Evolutionary conservation across 176 grass and related monocot genomes (phyloP).

Genomic region (Phoenix dactylifera): DNA sequence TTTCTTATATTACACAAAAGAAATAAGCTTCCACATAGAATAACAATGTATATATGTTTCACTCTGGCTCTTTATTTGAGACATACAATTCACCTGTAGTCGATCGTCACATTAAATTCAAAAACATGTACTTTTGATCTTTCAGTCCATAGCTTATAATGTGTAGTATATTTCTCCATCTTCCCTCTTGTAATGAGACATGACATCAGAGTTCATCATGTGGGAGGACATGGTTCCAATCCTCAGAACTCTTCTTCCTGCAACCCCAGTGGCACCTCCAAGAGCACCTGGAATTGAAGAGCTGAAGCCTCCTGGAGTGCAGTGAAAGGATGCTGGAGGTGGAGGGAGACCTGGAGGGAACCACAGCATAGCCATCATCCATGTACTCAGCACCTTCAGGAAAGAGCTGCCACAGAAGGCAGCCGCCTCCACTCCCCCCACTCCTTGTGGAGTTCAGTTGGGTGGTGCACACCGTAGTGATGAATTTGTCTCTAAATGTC

Average conservation of each 20-base stretch:
- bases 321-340: constrained; percentile 39
- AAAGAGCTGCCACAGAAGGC: constrained; percentile 66
- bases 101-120: too few relatives aligned
- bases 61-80: too few relatives aligned
- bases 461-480: constrained; percentile 34
- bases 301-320: constrained; percentile 40
- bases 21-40: too few relatives aligned
- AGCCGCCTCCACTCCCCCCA: constrained; percentile 40
- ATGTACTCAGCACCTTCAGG: constrained; percentile 52
- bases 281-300: constrained; percentile 41
- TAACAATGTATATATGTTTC: too few relatives aligned
- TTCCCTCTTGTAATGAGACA: too few relatives aligned
- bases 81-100: too few relatives aligned
- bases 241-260: constrained; percentile 15
- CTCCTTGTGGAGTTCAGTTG: constrained; percentile 33
- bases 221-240: too few relatives aligned
- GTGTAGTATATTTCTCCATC: too few relatives aligned
- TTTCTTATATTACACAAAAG: too few relatives aligned
- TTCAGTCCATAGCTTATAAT: too few relatives aligned
- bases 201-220: too few relatives aligned
- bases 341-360: constrained; percentile 23
- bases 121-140: too few relatives aligned
- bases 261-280: constrained; percentile 64
- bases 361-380: constrained; percentile 63
- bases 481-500: constrained; percentile 46